Percentiles rank a stretch among this genome's conserved stretches.
These are phyloP conservation scores for Picochlorum sp. DNA, from an alignment of 139 green algal species.

Conservation along the genomic window DNA sequence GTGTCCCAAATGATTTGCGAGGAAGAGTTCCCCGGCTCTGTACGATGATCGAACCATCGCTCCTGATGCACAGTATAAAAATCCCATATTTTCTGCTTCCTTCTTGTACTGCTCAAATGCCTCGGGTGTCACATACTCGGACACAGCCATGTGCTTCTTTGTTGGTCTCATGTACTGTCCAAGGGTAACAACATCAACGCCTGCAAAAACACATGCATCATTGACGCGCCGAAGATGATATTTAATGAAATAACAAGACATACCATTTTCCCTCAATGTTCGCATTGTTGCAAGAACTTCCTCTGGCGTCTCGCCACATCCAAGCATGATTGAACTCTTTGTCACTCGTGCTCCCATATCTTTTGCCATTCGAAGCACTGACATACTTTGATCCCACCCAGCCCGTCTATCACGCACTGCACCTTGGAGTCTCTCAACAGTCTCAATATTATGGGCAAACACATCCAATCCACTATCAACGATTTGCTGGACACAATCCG, in stretches of 20 bases:
- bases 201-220: constrained; percentile 11
- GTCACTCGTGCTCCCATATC: constrained; percentile 63
- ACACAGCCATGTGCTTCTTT: constrained; percentile 93
- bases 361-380: constrained; percentile 80
- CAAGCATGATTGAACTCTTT: constrained; percentile 98
- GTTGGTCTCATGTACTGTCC: constrained; percentile 99
- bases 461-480: constrained; percentile 88
- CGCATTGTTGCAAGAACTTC: constrained; percentile 53
- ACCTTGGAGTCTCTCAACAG: constrained; percentile 66
- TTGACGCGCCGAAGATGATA: neutral
- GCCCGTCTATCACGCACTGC: constrained; percentile 45
- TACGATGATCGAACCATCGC: constrained; percentile 93
- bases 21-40: constrained; percentile 60
- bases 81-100: constrained; percentile 74
- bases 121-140: constrained; percentile 94
- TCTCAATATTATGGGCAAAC: constrained; percentile 97
- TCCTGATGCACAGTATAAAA: constrained; percentile 88
- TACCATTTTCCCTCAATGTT: constrained; percentile 39
- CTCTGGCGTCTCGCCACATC: constrained; percentile 56
- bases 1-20: constrained; percentile 15
- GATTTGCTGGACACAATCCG: constrained; percentile 3
- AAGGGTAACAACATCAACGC: constrained; percentile 95
- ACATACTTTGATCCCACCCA: constrained; percentile 81
- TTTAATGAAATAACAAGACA: constrained; percentile 8
- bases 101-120: constrained; percentile 82